phyloP scores from a whole-genome alignment of 2,329 filamentous ascomycete species.

The Cryphonectria radicalis region DNA sequence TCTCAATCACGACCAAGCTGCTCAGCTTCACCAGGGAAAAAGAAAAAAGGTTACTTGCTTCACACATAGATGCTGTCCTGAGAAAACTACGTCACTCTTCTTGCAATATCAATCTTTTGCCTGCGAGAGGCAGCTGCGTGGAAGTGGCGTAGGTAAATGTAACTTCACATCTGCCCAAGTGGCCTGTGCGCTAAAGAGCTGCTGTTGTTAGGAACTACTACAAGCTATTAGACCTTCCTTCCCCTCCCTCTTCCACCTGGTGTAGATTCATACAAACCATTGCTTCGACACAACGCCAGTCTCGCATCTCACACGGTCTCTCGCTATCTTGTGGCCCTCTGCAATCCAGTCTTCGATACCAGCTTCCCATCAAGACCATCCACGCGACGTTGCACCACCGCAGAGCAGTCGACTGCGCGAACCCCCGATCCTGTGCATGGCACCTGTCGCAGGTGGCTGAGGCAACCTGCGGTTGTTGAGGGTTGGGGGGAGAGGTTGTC shows the following conservation, averaged over 20 bases:
- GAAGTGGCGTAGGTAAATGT: background rate
- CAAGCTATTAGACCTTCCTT: background rate
- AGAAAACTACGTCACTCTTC: background rate
- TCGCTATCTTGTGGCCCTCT: background rate
- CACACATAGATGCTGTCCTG: background rate
- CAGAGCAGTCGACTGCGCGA: constrained; percentile 1
- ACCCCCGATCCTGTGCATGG: constrained; percentile 22
- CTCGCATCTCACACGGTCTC: background rate
- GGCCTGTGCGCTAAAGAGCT: constrained; percentile 6
- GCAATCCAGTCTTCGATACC: background rate
- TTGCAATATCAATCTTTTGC: background rate
- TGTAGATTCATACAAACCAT: background rate
- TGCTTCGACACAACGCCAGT: background rate
- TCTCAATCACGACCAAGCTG: background rate
- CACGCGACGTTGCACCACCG: constrained; percentile 10
- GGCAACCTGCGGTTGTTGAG: constrained; percentile 23
- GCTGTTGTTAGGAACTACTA: background rate
- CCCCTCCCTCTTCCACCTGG: background rate
- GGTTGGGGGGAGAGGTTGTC: constrained; percentile 14
- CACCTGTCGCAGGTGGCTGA: constrained; percentile 22
- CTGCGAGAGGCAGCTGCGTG: background rate
- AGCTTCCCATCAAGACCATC: background rate
- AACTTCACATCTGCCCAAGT: background rate
- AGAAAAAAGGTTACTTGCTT: background rate
- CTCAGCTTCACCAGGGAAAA: background rate